Conservation (phyloP, 2,329 filamentous ascomycete genomes). For the Venturia carpophila region DNA sequence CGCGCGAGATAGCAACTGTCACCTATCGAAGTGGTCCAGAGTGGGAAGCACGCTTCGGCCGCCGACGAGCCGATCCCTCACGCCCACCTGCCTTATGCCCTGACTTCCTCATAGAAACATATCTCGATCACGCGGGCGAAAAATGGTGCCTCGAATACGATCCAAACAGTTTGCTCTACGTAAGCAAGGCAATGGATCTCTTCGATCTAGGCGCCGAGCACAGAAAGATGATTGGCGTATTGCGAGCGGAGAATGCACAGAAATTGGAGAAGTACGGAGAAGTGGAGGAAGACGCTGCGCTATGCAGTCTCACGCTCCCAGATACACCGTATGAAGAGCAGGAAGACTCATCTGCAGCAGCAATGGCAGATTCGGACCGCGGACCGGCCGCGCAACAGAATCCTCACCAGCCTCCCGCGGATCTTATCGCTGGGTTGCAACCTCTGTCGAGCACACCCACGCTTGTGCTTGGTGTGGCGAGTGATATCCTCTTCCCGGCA, state of each 20-base stretch:
- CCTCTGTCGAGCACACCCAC: constrained; percentile 68
- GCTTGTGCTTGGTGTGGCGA: constrained; percentile 87
- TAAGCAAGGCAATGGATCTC: constrained; percentile 97
- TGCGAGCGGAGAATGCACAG: constrained; percentile 54
- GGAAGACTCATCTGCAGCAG: constrained; percentile 34
- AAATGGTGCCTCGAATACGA: constrained; percentile 98
- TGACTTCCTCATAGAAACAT: constrained; percentile 96
- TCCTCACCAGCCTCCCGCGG: constrained; percentile 57
- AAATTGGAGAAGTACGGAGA: constrained; percentile 45
- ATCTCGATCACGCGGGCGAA: constrained; percentile 94
- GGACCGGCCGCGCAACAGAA: neutral
- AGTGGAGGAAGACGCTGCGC: constrained; percentile 28
- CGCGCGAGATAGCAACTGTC: constrained; percentile 92
- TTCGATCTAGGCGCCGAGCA: constrained; percentile 78
- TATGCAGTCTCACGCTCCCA: constrained; percentile 77
- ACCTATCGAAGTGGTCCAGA: constrained; percentile 95
- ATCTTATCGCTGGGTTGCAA: constrained; percentile 69
- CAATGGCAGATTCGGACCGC: constrained; percentile 13
- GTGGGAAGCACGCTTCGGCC: constrained; percentile 92
- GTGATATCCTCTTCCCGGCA: constrained; percentile 91
- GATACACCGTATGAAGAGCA: constrained; percentile 82
- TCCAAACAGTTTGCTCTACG: constrained; percentile 88
- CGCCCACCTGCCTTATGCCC: constrained; percentile 91
- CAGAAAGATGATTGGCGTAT: constrained; percentile 53
- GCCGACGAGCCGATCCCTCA: constrained; percentile 73